These are phyloP conservation scores for Macrocybe sp. DNA, from an alignment of 1,284 basidiomycete species.

Conservation along the genomic window DNA sequence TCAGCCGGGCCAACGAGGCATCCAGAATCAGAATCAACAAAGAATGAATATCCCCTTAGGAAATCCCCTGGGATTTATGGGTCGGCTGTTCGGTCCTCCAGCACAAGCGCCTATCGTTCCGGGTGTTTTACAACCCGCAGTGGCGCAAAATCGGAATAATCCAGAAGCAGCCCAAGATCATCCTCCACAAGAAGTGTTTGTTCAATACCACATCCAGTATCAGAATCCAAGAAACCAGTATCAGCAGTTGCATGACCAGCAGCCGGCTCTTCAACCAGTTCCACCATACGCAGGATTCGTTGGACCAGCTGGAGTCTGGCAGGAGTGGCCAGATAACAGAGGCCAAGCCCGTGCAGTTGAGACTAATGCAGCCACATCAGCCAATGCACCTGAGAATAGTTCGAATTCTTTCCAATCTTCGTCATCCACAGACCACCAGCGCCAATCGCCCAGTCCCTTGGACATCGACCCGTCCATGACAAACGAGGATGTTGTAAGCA, in stretches of 20 bases:
- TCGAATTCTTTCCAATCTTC: slow-evolving; percentile 1
- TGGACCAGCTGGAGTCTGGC: slow-evolving; percentile 3
- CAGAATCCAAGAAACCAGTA: slow-evolving; percentile 29
- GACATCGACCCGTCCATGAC: slow-evolving; percentile 2
- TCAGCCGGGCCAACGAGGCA: slow-evolving; percentile 10
- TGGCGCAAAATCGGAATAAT: slow-evolving; percentile 16
- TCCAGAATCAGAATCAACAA: slow-evolving; percentile 13
- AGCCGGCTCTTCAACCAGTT: slow-evolving; percentile 28
- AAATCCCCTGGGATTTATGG: slow-evolving; percentile 41
- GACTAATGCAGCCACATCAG: background rate
- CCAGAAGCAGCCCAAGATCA: slow-evolving; percentile 18
- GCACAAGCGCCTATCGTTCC: slow-evolving; percentile 18
- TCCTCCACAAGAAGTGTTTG: slow-evolving; percentile 32
- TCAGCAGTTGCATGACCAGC: slow-evolving; percentile 22
- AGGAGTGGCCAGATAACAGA: slow-evolving; percentile 7
- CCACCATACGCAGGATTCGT: slow-evolving; percentile 50
- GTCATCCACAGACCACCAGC: slow-evolving; percentile 1
- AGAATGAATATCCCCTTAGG: slow-evolving; percentile 30
- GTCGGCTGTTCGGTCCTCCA: slow-evolving; percentile 42
- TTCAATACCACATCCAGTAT: slow-evolving; percentile 57
- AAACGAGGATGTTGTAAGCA: slow-evolving; percentile 5
- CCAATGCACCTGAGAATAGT: background rate
- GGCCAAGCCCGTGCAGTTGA: background rate
- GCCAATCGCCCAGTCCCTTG: background rate
- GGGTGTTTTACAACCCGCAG: slow-evolving; percentile 12